Evolutionary conservation across 495 filamentous ascomycete genomes (phyloP).

Genomic region (Penicilliopsis zonata): DNA sequence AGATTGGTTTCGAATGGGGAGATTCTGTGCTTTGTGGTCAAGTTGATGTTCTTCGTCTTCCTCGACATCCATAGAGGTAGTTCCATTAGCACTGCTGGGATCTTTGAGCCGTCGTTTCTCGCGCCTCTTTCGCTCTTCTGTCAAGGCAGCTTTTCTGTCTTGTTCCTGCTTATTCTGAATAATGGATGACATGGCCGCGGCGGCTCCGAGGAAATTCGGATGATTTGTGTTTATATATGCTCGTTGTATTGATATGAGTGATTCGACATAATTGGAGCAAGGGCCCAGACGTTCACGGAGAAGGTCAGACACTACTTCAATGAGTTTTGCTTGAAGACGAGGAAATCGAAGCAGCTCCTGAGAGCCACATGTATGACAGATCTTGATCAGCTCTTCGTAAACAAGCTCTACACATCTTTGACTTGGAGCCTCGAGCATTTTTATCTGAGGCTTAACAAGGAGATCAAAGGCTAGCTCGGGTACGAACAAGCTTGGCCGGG

Average conservation of each 20-base stretch:
- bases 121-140: slow-evolving; percentile 73
- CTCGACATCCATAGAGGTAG: slow-evolving; percentile 53
- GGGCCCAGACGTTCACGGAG: slow-evolving; percentile 86
- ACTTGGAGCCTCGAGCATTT: slow-evolving; percentile 87
- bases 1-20: slow-evolving; percentile 48
- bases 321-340: slow-evolving; percentile 89
- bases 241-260: slow-evolving; percentile 89
- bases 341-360: slow-evolving; percentile 87
- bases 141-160: slow-evolving; percentile 65
- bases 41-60: slow-evolving; percentile 52
- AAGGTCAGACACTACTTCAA: slow-evolving; percentile 95
- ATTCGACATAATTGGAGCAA: slow-evolving; percentile 82
- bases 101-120: slow-evolving; percentile 76
- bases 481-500: slow-evolving; percentile 89
- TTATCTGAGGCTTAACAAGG: slow-evolving; percentile 96
- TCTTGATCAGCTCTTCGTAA: slow-evolving; percentile 98
- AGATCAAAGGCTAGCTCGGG: slow-evolving; percentile 96
- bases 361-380: slow-evolving; percentile 96
- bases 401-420: slow-evolving; percentile 96
- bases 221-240: slow-evolving; percentile 99
- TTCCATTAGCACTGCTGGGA: slow-evolving; percentile 62
- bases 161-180: slow-evolving; percentile 89
- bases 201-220: slow-evolving; percentile 94
- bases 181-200: slow-evolving; percentile 95
- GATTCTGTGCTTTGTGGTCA: slow-evolving; percentile 32